Evolutionary conservation across 2,329 filamentous ascomycete genomes (phyloP).

Genomic region (Sporothrix pallida): DNA sequence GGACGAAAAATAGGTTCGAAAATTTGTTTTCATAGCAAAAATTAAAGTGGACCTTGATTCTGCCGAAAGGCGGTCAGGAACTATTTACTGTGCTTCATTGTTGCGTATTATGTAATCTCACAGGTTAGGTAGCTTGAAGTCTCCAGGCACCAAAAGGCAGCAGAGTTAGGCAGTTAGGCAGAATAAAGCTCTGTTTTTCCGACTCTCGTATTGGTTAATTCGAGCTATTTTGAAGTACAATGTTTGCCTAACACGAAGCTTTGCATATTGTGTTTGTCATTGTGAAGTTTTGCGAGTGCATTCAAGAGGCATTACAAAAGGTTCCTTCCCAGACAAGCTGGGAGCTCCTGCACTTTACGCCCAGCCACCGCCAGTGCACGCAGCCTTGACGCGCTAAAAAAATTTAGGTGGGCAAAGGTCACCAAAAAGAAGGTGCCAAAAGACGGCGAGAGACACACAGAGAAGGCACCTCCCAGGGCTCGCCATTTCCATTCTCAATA

Average conservation of each 20-base stretch:
- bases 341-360: constrained; percentile 21
- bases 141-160: not conserved
- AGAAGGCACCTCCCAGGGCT: not conserved
- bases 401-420: constrained; percentile 18
- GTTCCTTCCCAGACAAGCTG: not conserved
- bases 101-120: constrained; percentile 12
- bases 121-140: not conserved
- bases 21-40: constrained; percentile 35
- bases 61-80: constrained; percentile 33
- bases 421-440: not conserved
- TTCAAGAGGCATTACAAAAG: constrained; percentile 7
- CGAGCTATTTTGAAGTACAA: too few relatives aligned
- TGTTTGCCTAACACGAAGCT: not conserved
- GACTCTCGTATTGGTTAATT: not conserved
- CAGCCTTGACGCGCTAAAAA: constrained; percentile 35
- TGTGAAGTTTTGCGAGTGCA: not conserved
- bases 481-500: not conserved
- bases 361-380: constrained; percentile 31
- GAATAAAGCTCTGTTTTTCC: not conserved
- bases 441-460: not conserved
- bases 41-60: constrained; percentile 31
- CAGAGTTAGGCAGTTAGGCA: not conserved
- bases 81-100: not conserved
- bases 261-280: not conserved
- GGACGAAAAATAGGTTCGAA: not conserved